Evolutionary conservation across 139 green algal species (phyloP).

Genomic region (Tetradesmus obliquus): DNA sequence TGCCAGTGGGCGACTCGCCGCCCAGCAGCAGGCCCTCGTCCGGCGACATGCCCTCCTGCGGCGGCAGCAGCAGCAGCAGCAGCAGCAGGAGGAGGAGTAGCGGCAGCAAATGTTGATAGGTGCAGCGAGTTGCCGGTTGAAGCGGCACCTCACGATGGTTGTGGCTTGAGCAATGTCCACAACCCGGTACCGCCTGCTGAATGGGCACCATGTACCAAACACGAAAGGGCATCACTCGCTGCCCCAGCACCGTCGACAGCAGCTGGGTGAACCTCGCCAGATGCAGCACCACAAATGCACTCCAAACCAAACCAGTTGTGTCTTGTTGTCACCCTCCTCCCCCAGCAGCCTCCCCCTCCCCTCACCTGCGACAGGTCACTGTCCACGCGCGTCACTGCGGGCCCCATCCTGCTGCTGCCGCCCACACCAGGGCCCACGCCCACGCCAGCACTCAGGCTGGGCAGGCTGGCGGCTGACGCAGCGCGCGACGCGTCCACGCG

Average conservation of each 20-base stretch:
- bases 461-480: conserved; percentile 16
- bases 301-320: no score
- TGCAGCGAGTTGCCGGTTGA: no score
- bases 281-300: neutral
- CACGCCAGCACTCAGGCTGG: neutral
- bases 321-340: neutral
- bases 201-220: no score
- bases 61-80: neutral
- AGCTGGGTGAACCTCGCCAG: neutral
- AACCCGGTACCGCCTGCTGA: no score
- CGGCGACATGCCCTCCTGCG: neutral
- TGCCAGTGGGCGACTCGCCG: conserved; percentile 8
- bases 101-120: no score
- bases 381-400: neutral
- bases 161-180: no score
- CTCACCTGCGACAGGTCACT: conserved; percentile 4
- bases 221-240: no score
- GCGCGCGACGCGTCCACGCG: conserved; percentile 2
- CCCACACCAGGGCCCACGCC: neutral
- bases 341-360: neutral
- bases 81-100: neutral
- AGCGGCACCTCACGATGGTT: no score
- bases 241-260: neutral
- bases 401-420: neutral
- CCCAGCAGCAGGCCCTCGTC: neutral